Evolutionary conservation across 2,329 filamentous ascomycete genomes (phyloP).

Genomic region (Trichoderma sp.): DNA sequence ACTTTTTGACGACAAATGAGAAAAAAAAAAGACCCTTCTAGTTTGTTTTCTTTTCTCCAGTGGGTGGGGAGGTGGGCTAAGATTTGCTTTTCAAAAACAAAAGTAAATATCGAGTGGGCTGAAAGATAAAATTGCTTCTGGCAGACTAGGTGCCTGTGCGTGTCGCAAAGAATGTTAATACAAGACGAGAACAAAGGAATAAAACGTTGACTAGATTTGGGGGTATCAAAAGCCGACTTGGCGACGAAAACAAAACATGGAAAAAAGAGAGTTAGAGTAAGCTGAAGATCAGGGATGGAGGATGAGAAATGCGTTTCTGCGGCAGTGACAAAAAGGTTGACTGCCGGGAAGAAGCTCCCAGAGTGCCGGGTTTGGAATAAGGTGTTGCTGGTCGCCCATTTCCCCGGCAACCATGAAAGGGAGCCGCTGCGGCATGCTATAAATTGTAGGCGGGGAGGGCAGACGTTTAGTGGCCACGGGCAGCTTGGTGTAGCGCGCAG

Average conservation of each 20-base stretch:
- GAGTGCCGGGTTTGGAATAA: neutral
- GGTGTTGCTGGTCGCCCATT: constrained; percentile 3
- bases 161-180: constrained; percentile 2
- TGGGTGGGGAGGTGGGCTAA: constrained; percentile 1
- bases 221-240: constrained; percentile 16
- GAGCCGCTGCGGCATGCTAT: constrained; percentile 1
- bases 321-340: constrained; percentile 3
- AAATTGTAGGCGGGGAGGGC: neutral
- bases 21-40: neutral
- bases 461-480: neutral
- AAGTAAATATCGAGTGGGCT: neutral
- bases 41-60: neutral
- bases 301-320: constrained; percentile 6
- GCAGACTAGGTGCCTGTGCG: neutral
- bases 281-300: constrained; percentile 11
- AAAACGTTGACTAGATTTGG: neutral
- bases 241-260: neutral
- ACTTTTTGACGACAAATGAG: neutral
- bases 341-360: constrained; percentile 2
- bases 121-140: neutral
- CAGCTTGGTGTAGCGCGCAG: neutral
- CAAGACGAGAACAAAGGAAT: constrained; percentile 5
- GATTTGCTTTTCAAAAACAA: neutral
- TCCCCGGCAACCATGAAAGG: constrained; percentile 22
- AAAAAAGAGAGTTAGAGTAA: constrained; percentile 8